These are phyloP conservation scores for Pisolithus marmoratus DNA, from an alignment of 768 basidiomycete species.

Conservation along the genomic window DNA sequence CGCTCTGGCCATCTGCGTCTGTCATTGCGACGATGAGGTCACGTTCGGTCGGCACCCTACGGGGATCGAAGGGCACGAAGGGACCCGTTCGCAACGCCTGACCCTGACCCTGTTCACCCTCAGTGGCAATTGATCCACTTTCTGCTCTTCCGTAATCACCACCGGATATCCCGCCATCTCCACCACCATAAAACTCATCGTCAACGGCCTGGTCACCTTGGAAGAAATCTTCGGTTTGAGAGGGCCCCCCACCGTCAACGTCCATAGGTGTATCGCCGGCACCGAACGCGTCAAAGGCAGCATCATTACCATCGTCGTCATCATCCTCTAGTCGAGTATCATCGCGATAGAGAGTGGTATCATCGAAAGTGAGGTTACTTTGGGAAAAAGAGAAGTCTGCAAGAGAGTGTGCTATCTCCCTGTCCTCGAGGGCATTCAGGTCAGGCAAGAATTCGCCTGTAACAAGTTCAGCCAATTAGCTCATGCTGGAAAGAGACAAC, in stretches of 20 bases:
- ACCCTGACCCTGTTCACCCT: slow-evolving; percentile 34
- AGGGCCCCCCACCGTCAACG: slow-evolving; percentile 33
- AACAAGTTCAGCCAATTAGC: slow-evolving; percentile 5
- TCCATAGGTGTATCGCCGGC: slow-evolving; percentile 29
- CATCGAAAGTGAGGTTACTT: slow-evolving; percentile 54
- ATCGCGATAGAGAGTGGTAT: slow-evolving; percentile 54
- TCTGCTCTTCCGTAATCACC: slow-evolving; percentile 37
- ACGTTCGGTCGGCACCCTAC: slow-evolving; percentile 65
- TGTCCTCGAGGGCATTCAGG: slow-evolving; percentile 53
- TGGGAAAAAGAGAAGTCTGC: slow-evolving; percentile 78
- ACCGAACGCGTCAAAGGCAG: slow-evolving; percentile 18
- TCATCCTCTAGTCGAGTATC: slow-evolving; percentile 37
- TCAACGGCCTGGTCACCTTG: slow-evolving; percentile 52
- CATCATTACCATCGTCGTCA: slow-evolving; percentile 26
- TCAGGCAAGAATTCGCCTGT: slow-evolving; percentile 72
- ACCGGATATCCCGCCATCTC: slow-evolving; percentile 35
- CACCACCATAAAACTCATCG: slow-evolving; percentile 38
- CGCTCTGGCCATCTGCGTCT: slow-evolving; percentile 50
- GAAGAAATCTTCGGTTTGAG: slow-evolving; percentile 61
- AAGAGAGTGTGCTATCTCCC: slow-evolving; percentile 77
- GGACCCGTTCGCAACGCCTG: slow-evolving; percentile 38
- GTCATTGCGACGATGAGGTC: slow-evolving; percentile 87
- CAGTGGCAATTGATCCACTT: slow-evolving; percentile 39
- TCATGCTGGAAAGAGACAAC: slow-evolving; percentile 16
- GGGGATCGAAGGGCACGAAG: slow-evolving; percentile 81